Base-by-base conservation (phyloP, 1,284 basidiomycete genomes). In the Cryptococcus depauperatus region DNA sequence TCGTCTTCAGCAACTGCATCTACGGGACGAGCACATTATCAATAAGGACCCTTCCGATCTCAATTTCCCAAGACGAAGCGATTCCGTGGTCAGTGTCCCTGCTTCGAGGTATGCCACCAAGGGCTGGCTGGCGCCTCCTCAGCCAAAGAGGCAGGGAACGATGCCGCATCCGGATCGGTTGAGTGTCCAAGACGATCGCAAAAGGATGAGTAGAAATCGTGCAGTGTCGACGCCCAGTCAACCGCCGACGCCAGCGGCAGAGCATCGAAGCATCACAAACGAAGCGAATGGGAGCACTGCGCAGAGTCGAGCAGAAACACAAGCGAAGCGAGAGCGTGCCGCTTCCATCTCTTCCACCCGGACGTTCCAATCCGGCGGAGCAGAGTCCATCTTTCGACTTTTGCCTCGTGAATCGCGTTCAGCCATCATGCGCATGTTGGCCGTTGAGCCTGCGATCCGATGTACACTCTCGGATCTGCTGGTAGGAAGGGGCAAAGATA, bases 321-420 rank as follows among this genome's bases (percentile, higher is more conserved):
- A 69, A 49, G 50, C 52, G 16, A 55, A 54, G 35, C 56, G 63
- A 28, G 64, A 66, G 50, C 58, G 67, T 30, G 66, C 66, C 1
- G 66, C 64, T 3, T 55, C 59, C 26, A 63, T 69, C 45, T 67
- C 64, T 13, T 65, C 62, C 6, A 61, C 61, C 2, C 44, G 55
- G 45, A 88, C 90, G n/a, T 84, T 82, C 77, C 77, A 84, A 66
- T 77, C 74, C 8, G 86, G 84, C 34, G 86, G 87, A 7, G 84
- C 88, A n/a, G 93, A 98, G 70, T 91, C 87, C 26, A 95, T 98
- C 64, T 98, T 98, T 78, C 81, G 91, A n/a, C 76, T 98, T 5
- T 76, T 98, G 18, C 93, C 93, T 5, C 83, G 93, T 48, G 93
- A 97, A 73, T 83, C 87, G 14, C 80, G 91, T 34, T 77, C 82